A percentile compares a stretch with the other conserved stretches of the same genome.
These are phyloP conservation scores for Komagataella kurtzmanii DNA, from an alignment of 805 yeast genomes.

Conservation along the genomic window DNA sequence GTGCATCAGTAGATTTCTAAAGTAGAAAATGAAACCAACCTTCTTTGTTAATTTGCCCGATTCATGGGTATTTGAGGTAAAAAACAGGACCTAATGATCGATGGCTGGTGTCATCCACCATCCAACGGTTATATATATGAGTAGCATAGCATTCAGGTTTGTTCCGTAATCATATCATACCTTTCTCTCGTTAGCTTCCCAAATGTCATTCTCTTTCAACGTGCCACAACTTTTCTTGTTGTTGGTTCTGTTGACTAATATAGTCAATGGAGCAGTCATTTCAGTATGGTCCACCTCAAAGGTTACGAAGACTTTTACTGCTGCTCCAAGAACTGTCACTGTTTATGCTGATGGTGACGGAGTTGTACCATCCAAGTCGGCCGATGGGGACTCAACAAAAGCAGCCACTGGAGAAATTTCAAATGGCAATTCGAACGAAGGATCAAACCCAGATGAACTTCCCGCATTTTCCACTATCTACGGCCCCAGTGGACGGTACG, in stretches of 20 bases:
- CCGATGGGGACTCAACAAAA: background rate
- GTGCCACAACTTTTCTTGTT: background rate
- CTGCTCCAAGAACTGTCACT: background rate
- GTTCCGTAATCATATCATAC: background rate
- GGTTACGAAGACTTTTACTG: background rate
- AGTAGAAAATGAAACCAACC: background rate
- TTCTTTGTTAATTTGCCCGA: background rate
- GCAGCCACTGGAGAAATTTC: background rate
- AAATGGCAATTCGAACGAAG: background rate
- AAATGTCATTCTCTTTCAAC: background rate
- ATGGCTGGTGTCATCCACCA: background rate
- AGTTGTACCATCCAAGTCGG: background rate
- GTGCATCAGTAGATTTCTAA: background rate
- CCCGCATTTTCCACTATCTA: background rate
- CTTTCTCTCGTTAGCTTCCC: background rate
- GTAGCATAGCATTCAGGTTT: background rate
- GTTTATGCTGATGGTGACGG: background rate
- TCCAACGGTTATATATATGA: background rate
- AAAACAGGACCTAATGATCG: background rate
- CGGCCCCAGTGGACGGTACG: background rate
- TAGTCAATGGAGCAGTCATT: background rate
- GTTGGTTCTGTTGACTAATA: background rate
- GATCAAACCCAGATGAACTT: background rate
- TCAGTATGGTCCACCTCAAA: background rate
- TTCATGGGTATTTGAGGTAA: background rate